Evolutionary conservation across 768 basidiomycete species (phyloP).

Genomic region (Phlegmacium glaucopus): DNA sequence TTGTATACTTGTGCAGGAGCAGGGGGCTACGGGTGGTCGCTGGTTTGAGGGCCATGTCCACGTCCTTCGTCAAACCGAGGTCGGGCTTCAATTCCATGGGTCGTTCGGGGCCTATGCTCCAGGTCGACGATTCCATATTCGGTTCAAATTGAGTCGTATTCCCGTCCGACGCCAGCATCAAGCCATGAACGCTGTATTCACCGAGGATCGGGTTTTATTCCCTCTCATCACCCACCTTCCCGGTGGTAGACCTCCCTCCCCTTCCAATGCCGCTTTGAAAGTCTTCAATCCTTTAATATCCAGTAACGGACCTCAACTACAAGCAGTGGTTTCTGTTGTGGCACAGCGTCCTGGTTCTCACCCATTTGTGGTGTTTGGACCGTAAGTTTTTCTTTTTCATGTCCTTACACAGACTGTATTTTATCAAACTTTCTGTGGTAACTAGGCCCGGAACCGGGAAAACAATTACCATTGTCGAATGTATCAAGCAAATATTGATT

Average conservation of each 20-base stretch:
- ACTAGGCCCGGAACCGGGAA: conserved; percentile 62
- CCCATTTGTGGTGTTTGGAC: conserved; percentile 61
- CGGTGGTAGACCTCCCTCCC: background rate
- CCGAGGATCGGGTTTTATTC: conserved; percentile 48
- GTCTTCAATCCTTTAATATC: conserved; percentile 42
- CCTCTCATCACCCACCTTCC: conserved; percentile 26
- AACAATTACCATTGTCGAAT: conserved; percentile 62
- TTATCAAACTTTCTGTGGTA: background rate
- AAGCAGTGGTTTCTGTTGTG: conserved; percentile 46
- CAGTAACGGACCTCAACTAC: conserved; percentile 42
- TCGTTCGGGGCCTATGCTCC: conserved; percentile 37
- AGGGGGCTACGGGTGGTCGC: conserved; percentile 33
- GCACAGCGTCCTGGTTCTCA: conserved; percentile 38
- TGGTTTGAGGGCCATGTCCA: conserved; percentile 65
- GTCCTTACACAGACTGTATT: background rate
- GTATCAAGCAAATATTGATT: conserved; percentile 50
- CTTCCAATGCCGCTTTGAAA: conserved; percentile 12
- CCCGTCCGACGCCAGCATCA: conserved; percentile 58
- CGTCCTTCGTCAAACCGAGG: conserved; percentile 42
- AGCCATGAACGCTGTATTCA: conserved; percentile 45
- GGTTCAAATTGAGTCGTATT: conserved; percentile 56
- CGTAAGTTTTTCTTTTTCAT: conserved; percentile 39
- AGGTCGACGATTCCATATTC: conserved; percentile 42
- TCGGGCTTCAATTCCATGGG: conserved; percentile 46
- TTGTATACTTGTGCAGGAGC: conserved; percentile 46